phyloP scores from a whole-genome alignment of 2,329 filamentous ascomycete genomes.

The Sporothrix protearum region DNA sequence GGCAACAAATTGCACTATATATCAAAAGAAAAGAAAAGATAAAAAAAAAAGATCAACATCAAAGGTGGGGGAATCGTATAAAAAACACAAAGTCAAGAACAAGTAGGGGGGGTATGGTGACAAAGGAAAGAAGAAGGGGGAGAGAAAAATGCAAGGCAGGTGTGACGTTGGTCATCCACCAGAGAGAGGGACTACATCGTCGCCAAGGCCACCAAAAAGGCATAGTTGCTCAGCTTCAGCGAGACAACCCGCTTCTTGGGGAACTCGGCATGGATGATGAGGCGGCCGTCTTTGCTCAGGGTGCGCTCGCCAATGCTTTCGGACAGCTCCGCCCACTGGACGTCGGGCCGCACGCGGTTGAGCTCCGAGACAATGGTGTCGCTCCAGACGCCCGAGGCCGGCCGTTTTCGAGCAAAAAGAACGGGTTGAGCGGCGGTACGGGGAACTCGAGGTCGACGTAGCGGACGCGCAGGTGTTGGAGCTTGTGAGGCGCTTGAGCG shows the following conservation, averaged over 20 bases:
- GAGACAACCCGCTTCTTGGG: slow-evolving; percentile 52
- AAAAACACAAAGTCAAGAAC: slow-evolving; percentile 14
- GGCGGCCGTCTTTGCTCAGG: slow-evolving; percentile 56
- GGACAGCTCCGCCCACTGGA: slow-evolving; percentile 58
- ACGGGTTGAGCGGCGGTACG: slow-evolving; percentile 67
- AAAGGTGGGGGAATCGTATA: neutral
- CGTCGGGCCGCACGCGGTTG: slow-evolving; percentile 54
- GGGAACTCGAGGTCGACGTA: slow-evolving; percentile 73
- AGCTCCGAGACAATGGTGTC: slow-evolving; percentile 62
- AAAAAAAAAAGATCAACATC: neutral
- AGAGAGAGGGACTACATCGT: slow-evolving; percentile 23
- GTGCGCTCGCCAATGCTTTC: slow-evolving; percentile 61
- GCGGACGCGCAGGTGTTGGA: slow-evolving; percentile 65
- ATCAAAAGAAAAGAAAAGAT: neutral
- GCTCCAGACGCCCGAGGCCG: slow-evolving; percentile 69
- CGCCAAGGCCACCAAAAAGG: slow-evolving; percentile 42
- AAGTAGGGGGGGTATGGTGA: neutral
- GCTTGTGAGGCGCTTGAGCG: slow-evolving; percentile 55
- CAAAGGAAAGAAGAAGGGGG: neutral
- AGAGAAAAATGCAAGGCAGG: slow-evolving; percentile 22
- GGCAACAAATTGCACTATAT: neutral
- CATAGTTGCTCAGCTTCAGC: slow-evolving; percentile 57
- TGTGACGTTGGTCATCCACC: slow-evolving; percentile 33
- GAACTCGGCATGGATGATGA: slow-evolving; percentile 55
- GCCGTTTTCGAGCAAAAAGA: slow-evolving; percentile 60